Base-by-base conservation (phyloP, 257 asterid genomes). In the Orobanche coerulescens region DNA sequence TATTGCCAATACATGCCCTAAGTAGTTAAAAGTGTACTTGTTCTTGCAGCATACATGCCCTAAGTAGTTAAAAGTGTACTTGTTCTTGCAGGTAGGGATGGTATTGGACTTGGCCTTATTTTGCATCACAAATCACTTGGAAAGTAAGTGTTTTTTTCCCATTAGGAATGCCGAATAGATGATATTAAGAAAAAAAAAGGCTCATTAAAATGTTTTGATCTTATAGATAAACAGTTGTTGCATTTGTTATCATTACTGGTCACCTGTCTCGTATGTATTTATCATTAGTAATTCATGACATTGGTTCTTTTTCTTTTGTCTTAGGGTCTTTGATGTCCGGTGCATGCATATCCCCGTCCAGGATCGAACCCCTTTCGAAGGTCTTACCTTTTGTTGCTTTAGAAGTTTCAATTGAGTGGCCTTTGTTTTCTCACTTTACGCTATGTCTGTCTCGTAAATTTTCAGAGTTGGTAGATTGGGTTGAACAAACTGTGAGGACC, bases 271-370 rank as follows among this genome's bases (percentile, higher is more conserved):
- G 2, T 26, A 15, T n/a, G 43, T 47, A 18, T 30, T 30, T 50
- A 6, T 55, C 28, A 54, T 8, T 25, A 33, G 48, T 22, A 56
- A 61, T 51, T 73, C 34, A 22, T 25, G 5, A 12, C 18, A 18
- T 3, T 23, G 37, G 48, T 16, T 15, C 16, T 58, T 70, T 10
- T 46, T 44, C 48, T 28, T 75, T 64, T 51, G 67, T 75, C 59
- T 74, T 89, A 92, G 98, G 87, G 95, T 83, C 28, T 92, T 92
- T 80, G 89, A 88, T 72, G 87, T 92, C 43, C 75, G 97, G 78
- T 84, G 96, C 79, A 79, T 92, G 86, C 96, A 92, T 73, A 81
- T 92, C 65, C 98, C 98, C 0, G 90, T 80, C 66, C 78, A 81
- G 66, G 94, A 92, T 77, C 91, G 89, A 60, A 92, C 97, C 28